Percentiles rank a stretch among this genome's conserved stretches.
Conservation (phyloP, 139 green algal species). For the Asterochloris sp. region DNA sequence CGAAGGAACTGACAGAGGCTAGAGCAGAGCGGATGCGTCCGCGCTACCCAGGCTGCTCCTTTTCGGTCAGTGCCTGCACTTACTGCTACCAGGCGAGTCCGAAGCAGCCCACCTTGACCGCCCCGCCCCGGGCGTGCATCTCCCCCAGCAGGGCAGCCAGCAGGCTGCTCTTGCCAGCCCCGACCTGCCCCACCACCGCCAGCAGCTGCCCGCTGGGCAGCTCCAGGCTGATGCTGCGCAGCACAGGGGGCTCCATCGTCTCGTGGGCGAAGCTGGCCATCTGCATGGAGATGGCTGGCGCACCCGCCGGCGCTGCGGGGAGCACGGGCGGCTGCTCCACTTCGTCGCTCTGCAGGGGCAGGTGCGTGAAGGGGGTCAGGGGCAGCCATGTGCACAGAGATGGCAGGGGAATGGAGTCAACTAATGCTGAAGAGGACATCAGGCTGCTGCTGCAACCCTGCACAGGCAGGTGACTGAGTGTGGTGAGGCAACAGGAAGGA, state of each 20-base stretch:
- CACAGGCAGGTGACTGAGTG: too few relatives aligned
- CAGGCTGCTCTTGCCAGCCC: constrained; percentile 72
- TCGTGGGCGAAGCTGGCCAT: constrained; percentile 9
- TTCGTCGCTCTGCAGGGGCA: neutral
- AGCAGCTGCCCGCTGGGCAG: constrained; percentile 8
- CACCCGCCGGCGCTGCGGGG: neutral
- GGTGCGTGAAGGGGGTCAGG: constrained; percentile 19
- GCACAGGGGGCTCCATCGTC: neutral
- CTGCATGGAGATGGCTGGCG: neutral
- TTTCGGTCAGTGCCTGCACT: too few relatives aligned
- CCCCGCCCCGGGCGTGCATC: constrained; percentile 32
- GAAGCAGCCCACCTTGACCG: neutral
- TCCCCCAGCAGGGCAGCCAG: constrained; percentile 78
- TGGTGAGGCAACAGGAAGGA: too few relatives aligned
- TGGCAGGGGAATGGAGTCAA: too few relatives aligned
- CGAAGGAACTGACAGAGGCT: too few relatives aligned
- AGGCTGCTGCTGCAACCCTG: too few relatives aligned
- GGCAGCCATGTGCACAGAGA: too few relatives aligned
- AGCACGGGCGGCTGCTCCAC: neutral
- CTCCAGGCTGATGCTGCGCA: constrained; percentile 4
- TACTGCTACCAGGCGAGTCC: too few relatives aligned
- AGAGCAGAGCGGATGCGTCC: too few relatives aligned
- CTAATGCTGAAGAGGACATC: too few relatives aligned
- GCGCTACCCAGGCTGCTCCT: too few relatives aligned
- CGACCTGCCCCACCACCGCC: constrained; percentile 29